Evolutionary conservation across 257 asterid species (phyloP).

Genomic region (Gynochthodes officinalis): DNA sequence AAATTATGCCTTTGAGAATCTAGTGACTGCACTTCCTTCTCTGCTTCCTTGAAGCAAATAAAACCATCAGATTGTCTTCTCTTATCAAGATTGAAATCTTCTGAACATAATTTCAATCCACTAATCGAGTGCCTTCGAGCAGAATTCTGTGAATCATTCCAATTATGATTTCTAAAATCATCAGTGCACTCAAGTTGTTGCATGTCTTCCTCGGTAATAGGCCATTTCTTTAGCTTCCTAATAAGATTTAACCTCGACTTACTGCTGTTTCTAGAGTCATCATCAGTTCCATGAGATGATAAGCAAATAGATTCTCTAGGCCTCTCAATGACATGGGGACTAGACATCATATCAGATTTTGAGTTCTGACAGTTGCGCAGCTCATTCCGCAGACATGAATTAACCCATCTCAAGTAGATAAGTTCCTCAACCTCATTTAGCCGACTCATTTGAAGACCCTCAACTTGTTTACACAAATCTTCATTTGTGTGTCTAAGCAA

Average conservation of each 20-base stretch:
- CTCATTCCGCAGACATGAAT: constrained; percentile 79
- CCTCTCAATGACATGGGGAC: constrained; percentile 41
- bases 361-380: constrained; percentile 44
- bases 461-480: constrained; percentile 89
- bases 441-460: constrained; percentile 82
- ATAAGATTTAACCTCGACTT: constrained; percentile 48
- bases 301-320: constrained; percentile 54
- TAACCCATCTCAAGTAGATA: constrained; percentile 85
- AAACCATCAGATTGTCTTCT: constrained; percentile 84
- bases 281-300: constrained; percentile 50
- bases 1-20: constrained; percentile 44
- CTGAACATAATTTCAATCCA: constrained; percentile 55
- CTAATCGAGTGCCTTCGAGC: constrained; percentile 80
- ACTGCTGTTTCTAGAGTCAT: constrained; percentile 45
- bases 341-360: constrained; percentile 37
- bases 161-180: constrained; percentile 25
- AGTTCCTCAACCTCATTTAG: constrained; percentile 95
- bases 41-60: constrained; percentile 58
- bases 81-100: constrained; percentile 49
- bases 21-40: constrained; percentile 41
- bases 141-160: constrained; percentile 45
- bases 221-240: constrained; percentile 83
- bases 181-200: constrained; percentile 38
- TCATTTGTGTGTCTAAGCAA: constrained; percentile 65
- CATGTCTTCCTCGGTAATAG: constrained; percentile 68